Percentiles rank a stretch among this genome's conserved stretches.
These are phyloP conservation scores for Lycium barbarum DNA, from an alignment of 257 asterid species.

Conservation along the genomic window DNA sequence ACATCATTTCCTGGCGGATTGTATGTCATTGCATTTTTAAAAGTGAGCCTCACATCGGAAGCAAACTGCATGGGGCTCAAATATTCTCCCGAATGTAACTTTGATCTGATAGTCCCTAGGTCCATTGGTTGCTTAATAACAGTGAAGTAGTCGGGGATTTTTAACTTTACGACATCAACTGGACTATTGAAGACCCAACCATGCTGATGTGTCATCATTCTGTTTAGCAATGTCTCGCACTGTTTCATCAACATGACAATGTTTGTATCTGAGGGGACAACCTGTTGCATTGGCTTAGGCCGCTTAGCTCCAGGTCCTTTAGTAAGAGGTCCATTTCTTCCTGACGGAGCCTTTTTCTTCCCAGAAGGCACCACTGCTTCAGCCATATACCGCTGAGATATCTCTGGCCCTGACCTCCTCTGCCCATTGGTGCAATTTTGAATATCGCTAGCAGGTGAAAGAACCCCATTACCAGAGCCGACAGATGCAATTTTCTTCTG, in stretches of 20 bases:
- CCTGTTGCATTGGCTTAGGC: conserved; percentile 48
- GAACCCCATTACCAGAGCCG: conserved; percentile 33
- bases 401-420: conserved; percentile 53
- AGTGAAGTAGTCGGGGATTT: conserved; percentile 74
- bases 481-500: conserved; percentile 60
- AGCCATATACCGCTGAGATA: conserved; percentile 42
- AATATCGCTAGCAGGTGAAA: conserved; percentile 50
- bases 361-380: conserved; percentile 42
- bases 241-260: conserved; percentile 63
- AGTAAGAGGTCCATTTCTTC: conserved; percentile 64
- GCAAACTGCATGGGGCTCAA: conserved; percentile 66
- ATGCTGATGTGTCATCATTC: conserved; percentile 60
- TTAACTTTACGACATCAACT: conserved; percentile 67
- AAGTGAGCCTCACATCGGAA: conserved; percentile 78
- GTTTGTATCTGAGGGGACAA: conserved; percentile 44
- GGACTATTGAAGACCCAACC: conserved; percentile 77
- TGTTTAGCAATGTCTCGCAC: conserved; percentile 62
- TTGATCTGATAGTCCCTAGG: conserved; percentile 72
- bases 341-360: conserved; percentile 55
- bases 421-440: conserved; percentile 52
- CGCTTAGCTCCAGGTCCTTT: conserved; percentile 55
- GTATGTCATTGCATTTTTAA: conserved; percentile 88
- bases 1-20: conserved; percentile 83
- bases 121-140: conserved; percentile 94
- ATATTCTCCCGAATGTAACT: conserved; percentile 64